Evolutionary conservation across 352 stramenopile species (phyloP), one percentile per base, ranked within the genome.

Genomic region (Hyaloperonospora arabidopsidis): DNA sequence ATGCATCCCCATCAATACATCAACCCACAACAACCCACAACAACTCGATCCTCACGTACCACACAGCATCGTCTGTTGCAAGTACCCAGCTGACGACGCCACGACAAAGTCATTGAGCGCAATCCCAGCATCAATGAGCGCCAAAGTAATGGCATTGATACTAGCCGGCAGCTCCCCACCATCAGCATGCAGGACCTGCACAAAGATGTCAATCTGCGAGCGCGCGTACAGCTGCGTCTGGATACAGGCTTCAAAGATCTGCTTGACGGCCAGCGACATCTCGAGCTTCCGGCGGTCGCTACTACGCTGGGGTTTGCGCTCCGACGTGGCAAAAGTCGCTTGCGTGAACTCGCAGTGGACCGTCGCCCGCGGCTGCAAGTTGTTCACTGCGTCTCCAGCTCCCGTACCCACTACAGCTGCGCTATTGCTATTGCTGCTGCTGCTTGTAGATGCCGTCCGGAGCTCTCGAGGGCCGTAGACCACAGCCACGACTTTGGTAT

Each of bases 191-290:
- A 96, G 64, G 55, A 97, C 84, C 57, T 97, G 89, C 32, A 97
- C 79, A 29, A 95, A 95, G 21, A 97, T 89, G 58, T 96, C 86
- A 57, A 97, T 96, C 70, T 97, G 87, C 46, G 87, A 95, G 17
- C 84, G 76, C 48, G 87, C 84, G 51, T 96, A 97, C 51, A 96
- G 68, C 44, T 96, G 74, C 48, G 86, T 95, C 71, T 94, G 85
- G 52, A 97, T 87, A 43, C 84, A 93, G 23, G 84, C 81, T 53
- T 95, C 83, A 46, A 97, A 97, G 45, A 95, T 94, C 68, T 96
- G 82, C 67, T 97, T 93, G 45, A 97, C 73, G 35, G 84, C 81
- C 34, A 93, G 79, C 54, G 85, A 87, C 53, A 88, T 79, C 65
- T 96, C 89, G 49, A 90, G 71, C 45, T 86, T 89, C 65, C 89